Percentiles rank a stretch among this genome's conserved stretches.
These are phyloP conservation scores for Aspergillus pseudoglaucus DNA, from an alignment of 2,329 filamentous ascomycete genomes.

Conservation along the genomic window DNA sequence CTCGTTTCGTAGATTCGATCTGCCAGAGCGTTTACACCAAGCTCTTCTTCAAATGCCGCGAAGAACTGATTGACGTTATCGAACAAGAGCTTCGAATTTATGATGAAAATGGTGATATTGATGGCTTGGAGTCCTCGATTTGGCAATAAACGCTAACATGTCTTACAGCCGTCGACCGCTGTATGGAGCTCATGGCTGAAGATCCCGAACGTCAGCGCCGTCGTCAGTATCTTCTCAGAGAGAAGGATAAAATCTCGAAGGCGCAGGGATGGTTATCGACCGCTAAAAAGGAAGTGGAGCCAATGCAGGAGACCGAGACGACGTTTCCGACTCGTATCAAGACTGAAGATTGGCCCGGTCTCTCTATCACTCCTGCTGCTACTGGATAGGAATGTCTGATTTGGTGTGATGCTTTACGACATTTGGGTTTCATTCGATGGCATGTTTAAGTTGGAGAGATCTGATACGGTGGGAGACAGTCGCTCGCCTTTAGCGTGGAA, in stretches of 20 bases:
- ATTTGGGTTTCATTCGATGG: background rate
- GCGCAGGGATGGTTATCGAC: slow-evolving; percentile 27
- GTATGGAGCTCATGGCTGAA: slow-evolving; percentile 32
- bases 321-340: background rate
- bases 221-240: slow-evolving; percentile 22
- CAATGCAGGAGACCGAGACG: background rate
- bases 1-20: slow-evolving; percentile 33
- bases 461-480: no score
- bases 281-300: slow-evolving; percentile 10
- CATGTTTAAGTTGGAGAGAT: background rate
- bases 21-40: slow-evolving; percentile 33
- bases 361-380: background rate
- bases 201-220: slow-evolving; percentile 29
- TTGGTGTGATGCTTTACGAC: no score
- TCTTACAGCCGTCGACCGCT: slow-evolving; percentile 26
- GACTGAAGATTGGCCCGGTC: background rate
- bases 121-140: background rate
- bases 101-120: slow-evolving; percentile 24
- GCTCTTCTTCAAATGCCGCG: slow-evolving; percentile 29
- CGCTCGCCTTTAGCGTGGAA: no score
- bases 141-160: background rate
- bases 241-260: slow-evolving; percentile 27
- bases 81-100: slow-evolving; percentile 24
- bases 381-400: background rate
- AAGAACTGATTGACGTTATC: slow-evolving; percentile 24